Evolutionary conservation across 345 rosid species (phyloP).

Genomic region (Firmiana major): DNA sequence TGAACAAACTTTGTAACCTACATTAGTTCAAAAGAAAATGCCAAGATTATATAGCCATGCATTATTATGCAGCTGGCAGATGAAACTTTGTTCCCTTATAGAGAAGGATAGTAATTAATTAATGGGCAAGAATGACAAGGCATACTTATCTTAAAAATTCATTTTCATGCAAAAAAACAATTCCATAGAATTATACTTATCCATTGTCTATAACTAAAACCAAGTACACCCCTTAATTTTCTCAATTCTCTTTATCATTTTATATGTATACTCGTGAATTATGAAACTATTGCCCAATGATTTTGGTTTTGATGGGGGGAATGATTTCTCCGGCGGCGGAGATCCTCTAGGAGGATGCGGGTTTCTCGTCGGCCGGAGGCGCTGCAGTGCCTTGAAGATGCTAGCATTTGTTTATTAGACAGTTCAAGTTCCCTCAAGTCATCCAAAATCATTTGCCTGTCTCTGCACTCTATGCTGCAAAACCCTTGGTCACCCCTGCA

Average conservation of each 20-base stretch:
- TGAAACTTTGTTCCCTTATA: too few relatives aligned
- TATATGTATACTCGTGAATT: neutral
- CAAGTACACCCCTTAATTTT: too few relatives aligned
- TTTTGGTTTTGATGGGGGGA: conserved; percentile 18
- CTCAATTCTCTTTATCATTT: neutral
- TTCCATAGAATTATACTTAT: neutral
- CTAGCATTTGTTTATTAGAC: conserved; percentile 36
- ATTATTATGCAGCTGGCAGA: too few relatives aligned
- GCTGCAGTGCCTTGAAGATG: conserved; percentile 37
- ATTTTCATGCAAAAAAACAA: neutral
- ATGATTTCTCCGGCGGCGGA: conserved; percentile 28
- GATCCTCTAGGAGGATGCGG: conserved; percentile 35
- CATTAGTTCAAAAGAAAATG: neutral
- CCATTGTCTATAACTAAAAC: neutral
- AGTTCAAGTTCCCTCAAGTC: conserved; percentile 51
- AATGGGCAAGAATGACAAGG: neutral
- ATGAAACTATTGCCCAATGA: conserved; percentile 31
- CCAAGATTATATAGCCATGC: too few relatives aligned
- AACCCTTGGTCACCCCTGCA: conserved; percentile 74
- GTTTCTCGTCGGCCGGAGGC: conserved; percentile 28
- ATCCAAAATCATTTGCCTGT: conserved; percentile 59
- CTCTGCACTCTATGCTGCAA: conserved; percentile 71
- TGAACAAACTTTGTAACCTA: too few relatives aligned
- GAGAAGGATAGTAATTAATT: neutral
- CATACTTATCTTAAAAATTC: neutral